Evolutionary conservation across 2,329 filamentous ascomycete genomes (phyloP), one percentile per base, ranked within the genome.

Genomic region (Fusarium incarnatum): DNA sequence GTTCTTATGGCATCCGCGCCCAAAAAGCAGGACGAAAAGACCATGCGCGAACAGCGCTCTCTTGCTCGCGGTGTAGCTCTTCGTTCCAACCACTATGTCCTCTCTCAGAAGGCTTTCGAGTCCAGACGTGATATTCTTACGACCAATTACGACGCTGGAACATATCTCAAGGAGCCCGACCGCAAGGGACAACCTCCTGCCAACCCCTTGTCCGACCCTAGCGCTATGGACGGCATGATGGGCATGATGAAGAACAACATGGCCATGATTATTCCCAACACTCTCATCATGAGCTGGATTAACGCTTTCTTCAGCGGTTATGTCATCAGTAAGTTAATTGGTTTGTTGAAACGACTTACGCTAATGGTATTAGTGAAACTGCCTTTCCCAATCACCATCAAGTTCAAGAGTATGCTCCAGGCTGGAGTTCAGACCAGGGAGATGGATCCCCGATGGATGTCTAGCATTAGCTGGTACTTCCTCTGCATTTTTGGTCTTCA

Each of bases 161-260:
- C 88, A 34, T 99, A 94, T 78, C 85, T 99, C 49, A 98, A 97
- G 79, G 93, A 97, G 69, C 94, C 94, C 3, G 93, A 96, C 57
- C 89, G 86, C 76, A 91, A 92, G 78, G 94, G 94, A 55, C 93
- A 98, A 82, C 92, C 94, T 5, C 91, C 94, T 22, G 89, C 93
- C 40, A 99, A 98, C 82, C 96, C 96, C 6, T 94, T 99, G 89
- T 93, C 92, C 13, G 96, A 99, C 80, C 97, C 97, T 23, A 92
- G 92, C 49, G 94, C 93, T 62, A 99, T 99, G 96, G 97, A 99
- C 79, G 95, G 94, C 73, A 99, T 99, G 96, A 99, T 99, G 96
- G 95, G 96, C 73, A 97, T 97, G 94, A 97, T 99, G 93, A 99
- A 99, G 88, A 94, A 94, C 61, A 97, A 99, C 79, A 97, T 99